Base-by-base conservation (phyloP, 495 filamentous ascomycete species). In the Parachaetomium inaequale region DNA sequence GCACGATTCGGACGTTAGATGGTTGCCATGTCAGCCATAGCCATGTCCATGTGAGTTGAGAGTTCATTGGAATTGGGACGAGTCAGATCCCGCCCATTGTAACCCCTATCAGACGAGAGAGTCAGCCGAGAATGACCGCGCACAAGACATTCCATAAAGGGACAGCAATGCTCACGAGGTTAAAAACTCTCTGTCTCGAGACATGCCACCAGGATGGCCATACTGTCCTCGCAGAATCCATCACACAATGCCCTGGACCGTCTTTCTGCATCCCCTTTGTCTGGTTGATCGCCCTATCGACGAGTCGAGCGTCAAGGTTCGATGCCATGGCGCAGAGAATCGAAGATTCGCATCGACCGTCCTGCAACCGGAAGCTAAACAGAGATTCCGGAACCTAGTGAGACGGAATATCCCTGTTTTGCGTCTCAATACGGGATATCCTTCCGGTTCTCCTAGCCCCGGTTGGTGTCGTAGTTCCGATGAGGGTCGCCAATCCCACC, bases 401-500 rank as follows among this genome's bases (percentile, higher is more conserved):
- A 31, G 28, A 52, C 15, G 28, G 17, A 2, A 19, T 32, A 12
- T 19, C 47, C 15, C 2, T 31, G 4, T 51, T 3, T 21, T 40
- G 31, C 11, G 2, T 45, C 50, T 61, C 52, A 62, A 32, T 61
- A 63, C n/a, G 59, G 52, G 43, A 55, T 52, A 25, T 54, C 59
- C 52, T 61, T 64, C 66, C 61, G 32, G 62, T 52, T 55, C 46
- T 25, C 34, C 58, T 70, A 71, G 23, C 49, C 62, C 26, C 61
- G 63, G 57, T 64, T 66, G 50, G 72, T 64, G 62, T 68, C 64
- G 49, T 71, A 72, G 53, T 68, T 68, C 45, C 59, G 34, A 23
- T 69, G 64, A 25, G 70, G 56, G 25, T 71, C 62, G 28, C 74
- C 76, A 28, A 71, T 70, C 43, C 77, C 72, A 21, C 72, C 75